These are phyloP conservation scores for Kwoniella dendrophila DNA, from an alignment of 768 basidiomycete species.

Conservation along the genomic window DNA sequence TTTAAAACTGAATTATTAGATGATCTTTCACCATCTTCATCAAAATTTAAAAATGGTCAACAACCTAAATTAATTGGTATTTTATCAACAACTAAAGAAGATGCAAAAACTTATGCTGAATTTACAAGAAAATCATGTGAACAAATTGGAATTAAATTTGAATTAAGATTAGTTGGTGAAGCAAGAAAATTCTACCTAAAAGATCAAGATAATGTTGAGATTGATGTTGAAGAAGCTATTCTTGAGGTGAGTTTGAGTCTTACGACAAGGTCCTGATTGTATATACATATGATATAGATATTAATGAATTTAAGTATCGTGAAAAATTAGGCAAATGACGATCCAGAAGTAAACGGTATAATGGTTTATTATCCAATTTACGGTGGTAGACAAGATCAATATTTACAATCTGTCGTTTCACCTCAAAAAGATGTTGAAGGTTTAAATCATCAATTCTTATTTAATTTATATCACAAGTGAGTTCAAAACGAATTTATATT, in stretches of 20 bases:
- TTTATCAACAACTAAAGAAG: constrained; percentile 67
- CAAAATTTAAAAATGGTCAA: constrained; percentile 24
- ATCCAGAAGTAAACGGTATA: constrained; percentile 80
- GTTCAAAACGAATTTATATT: constrained; percentile 36
- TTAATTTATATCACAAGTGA: constrained; percentile 94
- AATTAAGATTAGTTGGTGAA: constrained; percentile 70
- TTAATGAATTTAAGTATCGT: background rate
- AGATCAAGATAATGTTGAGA: constrained; percentile 67
- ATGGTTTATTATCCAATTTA: constrained; percentile 99
- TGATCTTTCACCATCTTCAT: constrained; percentile 31
- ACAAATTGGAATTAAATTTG: constrained; percentile 82
- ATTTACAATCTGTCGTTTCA: constrained; percentile 94
- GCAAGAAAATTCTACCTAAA: constrained; percentile 52
- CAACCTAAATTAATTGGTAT: constrained; percentile 85
- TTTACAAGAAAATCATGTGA: constrained; percentile 91
- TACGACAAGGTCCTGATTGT: background rate
- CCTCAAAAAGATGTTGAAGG: constrained; percentile 98
- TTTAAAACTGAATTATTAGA: constrained; percentile 56
- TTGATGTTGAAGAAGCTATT: constrained; percentile 93
- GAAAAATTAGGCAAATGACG: constrained; percentile 70
- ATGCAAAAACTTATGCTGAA: constrained; percentile 63
- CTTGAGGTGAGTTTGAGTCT: constrained; percentile 61
- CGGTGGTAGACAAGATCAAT: constrained; percentile 87
- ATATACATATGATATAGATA: no score
- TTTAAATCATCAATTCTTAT: constrained; percentile 79